phyloP scores from a whole-genome alignment of 225 moss, liverwort and hornwort species.

The Lunularia cruciata region DNA sequence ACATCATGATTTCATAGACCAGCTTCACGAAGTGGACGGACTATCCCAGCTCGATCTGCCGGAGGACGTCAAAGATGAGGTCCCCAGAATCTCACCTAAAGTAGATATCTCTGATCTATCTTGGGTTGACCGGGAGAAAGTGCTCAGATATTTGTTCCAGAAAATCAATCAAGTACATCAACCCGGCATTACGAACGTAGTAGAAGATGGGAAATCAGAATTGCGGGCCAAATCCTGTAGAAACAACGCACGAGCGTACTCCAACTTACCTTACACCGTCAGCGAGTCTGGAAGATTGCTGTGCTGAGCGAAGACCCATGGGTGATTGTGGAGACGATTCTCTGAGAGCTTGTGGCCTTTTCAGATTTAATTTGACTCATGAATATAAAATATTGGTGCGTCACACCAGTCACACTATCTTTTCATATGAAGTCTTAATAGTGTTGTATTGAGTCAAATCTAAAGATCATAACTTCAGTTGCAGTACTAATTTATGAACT shows the following conservation, averaged over 20 bases:
- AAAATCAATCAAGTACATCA: constrained; percentile 49
- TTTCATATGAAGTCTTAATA: too few relatives aligned
- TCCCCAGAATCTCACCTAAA: constrained; percentile 46
- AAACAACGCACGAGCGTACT: constrained; percentile 1
- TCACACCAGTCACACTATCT: too few relatives aligned
- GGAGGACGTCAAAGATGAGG: constrained; percentile 32
- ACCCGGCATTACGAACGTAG: neutral
- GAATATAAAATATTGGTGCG: too few relatives aligned
- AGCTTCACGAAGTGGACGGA: constrained; percentile 33
- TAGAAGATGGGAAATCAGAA: neutral
- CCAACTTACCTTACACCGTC: constrained; percentile 23
- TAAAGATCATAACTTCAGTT: too few relatives aligned
- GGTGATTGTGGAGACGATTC: too few relatives aligned
- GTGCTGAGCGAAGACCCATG: neutral
- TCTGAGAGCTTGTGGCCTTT: too few relatives aligned
- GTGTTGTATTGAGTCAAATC: too few relatives aligned
- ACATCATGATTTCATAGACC: constrained; percentile 30
- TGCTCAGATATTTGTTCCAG: constrained; percentile 61
- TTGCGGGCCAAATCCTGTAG: neutral
- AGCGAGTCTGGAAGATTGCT: constrained; percentile 37
- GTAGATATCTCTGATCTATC: constrained; percentile 73
- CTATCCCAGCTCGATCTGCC: constrained; percentile 29
- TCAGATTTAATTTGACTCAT: too few relatives aligned
- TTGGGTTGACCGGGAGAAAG: constrained; percentile 66
- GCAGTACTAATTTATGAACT: too few relatives aligned